Percentiles rank a stretch among this genome's conserved stretches.
phyloP scores from a whole-genome alignment of 1,139 yeast genomes.

The Saccharomycopsis hybrid region DNA sequence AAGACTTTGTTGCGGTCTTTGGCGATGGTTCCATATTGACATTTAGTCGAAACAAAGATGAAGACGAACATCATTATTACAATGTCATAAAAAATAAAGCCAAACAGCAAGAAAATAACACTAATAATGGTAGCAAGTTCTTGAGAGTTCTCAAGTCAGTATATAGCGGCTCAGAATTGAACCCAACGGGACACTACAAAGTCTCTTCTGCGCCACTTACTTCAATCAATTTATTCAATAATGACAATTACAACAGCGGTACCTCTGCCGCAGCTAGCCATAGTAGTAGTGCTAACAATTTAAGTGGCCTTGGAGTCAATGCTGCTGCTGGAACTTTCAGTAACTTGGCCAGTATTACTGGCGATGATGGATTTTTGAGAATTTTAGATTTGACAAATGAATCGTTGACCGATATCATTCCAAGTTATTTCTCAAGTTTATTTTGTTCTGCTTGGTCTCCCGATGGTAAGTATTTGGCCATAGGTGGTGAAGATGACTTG shows the following conservation, averaged over 20 bases:
- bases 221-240: constrained; percentile 27
- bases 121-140: constrained; percentile 24
- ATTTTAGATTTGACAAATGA: constrained; percentile 48
- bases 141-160: constrained; percentile 26
- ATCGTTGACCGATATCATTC: constrained; percentile 48
- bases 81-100: constrained; percentile 18
- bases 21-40: constrained; percentile 31
- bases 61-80: constrained; percentile 26
- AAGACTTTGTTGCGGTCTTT: constrained; percentile 30
- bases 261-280: not conserved
- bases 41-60: constrained; percentile 30
- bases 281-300: not conserved
- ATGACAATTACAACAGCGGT: not conserved
- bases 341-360: constrained; percentile 40
- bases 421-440: constrained; percentile 67
- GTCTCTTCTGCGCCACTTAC: constrained; percentile 55
- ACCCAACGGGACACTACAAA: constrained; percentile 57
- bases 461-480: constrained; percentile 55
- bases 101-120: constrained; percentile 14
- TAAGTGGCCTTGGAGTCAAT: not conserved
- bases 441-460: constrained; percentile 52
- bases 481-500: constrained; percentile 54
- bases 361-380: constrained; percentile 63
- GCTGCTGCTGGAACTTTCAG: constrained; percentile 1
- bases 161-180: constrained; percentile 22